Base-by-base conservation (phyloP, 345 rosid species). In the Hibiscus syriacus region DNA sequence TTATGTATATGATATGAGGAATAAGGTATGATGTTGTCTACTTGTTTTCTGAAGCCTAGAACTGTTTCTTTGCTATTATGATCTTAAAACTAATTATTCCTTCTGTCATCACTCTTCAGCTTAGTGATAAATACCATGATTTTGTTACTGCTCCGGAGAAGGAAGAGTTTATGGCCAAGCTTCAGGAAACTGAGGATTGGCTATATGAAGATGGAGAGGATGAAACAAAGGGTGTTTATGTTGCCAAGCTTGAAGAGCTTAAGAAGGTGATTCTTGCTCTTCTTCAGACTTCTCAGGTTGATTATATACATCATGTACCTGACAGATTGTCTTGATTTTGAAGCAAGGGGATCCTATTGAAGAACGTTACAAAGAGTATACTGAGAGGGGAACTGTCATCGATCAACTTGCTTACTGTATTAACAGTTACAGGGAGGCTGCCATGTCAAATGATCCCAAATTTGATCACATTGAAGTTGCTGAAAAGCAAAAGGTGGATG, bases 161-260 rank as follows among this genome's bases (percentile, higher is more conserved):
- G 73, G 97, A 91, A 62, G 86, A 81, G 32, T 79, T 91, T 60
- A 65, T 72, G 49, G 71, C 76, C 17, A 89, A 70, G 72, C 88
- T 94, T 50, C 97, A 94, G 81, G 86, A 82, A 70, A 86, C 83
- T 50, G 97, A 94, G 71, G 99, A 94, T 78, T 94, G 98, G 99
- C 73, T 94, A 70, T 94, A 94, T 61, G 98, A 94, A 66, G 99
- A 94, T 69, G 99, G 99, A 41, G 99, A 94, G 65, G 99, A 94
- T 77, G 98, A 94, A 80, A 89, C 97, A 2, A 94, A 91, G 65
- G 99, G 99, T 22, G 99, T 94, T 53, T 94, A 94, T 66, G 66
- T 89, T 75, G 89, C 97, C 5, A 94, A 89, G 81, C 89, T 94
- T 22, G 98, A 91, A 64, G 99, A 94, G 74, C 97, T 94, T 16